A percentile compares a stretch with the other conserved stretches of the same genome.
Conservation (phyloP, 805 yeast species). For the Saitoella complicata region DNA sequence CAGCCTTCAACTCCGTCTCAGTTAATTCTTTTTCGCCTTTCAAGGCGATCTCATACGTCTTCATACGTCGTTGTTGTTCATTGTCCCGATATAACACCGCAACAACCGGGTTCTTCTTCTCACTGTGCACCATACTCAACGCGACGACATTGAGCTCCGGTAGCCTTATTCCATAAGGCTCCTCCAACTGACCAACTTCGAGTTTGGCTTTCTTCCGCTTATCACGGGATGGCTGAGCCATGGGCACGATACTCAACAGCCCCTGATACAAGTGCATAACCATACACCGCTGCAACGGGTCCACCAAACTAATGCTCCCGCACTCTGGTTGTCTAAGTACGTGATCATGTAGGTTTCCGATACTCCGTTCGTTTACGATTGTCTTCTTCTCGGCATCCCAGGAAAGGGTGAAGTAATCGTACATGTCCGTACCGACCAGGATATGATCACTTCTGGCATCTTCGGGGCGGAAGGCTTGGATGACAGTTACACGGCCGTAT, state of each 20-base stretch:
- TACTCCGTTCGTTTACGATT: not conserved
- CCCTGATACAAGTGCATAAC: constrained; percentile 1
- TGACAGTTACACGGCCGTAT: not conserved
- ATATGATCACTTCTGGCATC: constrained; percentile 1
- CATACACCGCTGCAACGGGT: not conserved
- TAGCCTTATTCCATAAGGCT: too few relatives aligned
- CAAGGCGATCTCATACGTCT: constrained; percentile 7
- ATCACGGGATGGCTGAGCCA: not conserved
- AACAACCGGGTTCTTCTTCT: constrained; percentile 6
- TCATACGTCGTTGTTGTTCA: constrained; percentile 9
- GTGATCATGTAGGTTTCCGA: not conserved
- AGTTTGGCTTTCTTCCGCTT: too few relatives aligned
- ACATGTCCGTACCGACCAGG: not conserved
- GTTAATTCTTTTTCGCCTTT: constrained; percentile 2
- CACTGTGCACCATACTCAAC: constrained; percentile 6
- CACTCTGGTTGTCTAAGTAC: not conserved
- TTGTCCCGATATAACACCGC: constrained; percentile 12
- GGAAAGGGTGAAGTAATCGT: not conserved
- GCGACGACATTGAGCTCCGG: constrained; percentile 8
- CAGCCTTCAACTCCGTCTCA: constrained; percentile 4
- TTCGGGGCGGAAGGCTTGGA: constrained; percentile 1
- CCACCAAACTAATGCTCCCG: not conserved
- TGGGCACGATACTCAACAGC: not conserved
- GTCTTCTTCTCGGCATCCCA: constrained; percentile 1
- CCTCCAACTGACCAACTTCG: too few relatives aligned